Percentiles rank a stretch among this genome's conserved stretches.
Conservation (phyloP, 1,284 basidiomycete species). For the Leccinum subrobustum region DNA sequence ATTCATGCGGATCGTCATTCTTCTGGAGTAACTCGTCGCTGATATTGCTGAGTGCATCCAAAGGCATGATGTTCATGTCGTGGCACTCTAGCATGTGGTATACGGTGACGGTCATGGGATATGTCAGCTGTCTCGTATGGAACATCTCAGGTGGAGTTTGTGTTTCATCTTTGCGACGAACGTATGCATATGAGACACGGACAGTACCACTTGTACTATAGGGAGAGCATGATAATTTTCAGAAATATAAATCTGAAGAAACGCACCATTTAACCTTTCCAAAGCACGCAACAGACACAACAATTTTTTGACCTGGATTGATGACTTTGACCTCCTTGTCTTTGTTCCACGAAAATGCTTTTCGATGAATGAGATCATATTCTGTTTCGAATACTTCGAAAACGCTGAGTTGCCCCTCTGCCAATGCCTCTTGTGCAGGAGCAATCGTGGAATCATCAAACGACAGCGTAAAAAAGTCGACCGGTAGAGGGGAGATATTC, state of each 20-base stretch:
- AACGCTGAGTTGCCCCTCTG: constrained; percentile 77
- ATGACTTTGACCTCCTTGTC: constrained; percentile 56
- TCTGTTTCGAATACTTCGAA: constrained; percentile 92
- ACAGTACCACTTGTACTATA: constrained; percentile 74
- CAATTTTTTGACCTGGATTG: constrained; percentile 67
- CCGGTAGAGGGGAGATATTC: constrained; percentile 79
- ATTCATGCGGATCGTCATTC: constrained; percentile 55
- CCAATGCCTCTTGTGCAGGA: constrained; percentile 71
- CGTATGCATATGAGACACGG: constrained; percentile 80
- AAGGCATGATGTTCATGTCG: constrained; percentile 74
- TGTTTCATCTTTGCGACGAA: constrained; percentile 44
- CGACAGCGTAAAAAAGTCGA: constrained; percentile 82
- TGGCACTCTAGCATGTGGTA: constrained; percentile 90
- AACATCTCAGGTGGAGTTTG: constrained; percentile 52
- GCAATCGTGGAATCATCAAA: constrained; percentile 89
- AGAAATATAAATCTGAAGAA: constrained; percentile 1
- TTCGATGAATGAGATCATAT: constrained; percentile 73
- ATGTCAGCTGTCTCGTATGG: constrained; percentile 79
- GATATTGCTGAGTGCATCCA: constrained; percentile 41
- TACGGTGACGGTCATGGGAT: constrained; percentile 87
- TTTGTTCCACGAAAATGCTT: constrained; percentile 78
- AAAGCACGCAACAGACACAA: constrained; percentile 70
- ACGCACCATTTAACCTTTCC: constrained; percentile 90
- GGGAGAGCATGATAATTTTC: constrained; percentile 1
- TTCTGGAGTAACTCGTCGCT: constrained; percentile 29